A percentile compares a stretch with the other conserved stretches of the same genome.
phyloP scores from a whole-genome alignment of 2,329 filamentous ascomycete species.

The Ascochyta koolunga region DNA sequence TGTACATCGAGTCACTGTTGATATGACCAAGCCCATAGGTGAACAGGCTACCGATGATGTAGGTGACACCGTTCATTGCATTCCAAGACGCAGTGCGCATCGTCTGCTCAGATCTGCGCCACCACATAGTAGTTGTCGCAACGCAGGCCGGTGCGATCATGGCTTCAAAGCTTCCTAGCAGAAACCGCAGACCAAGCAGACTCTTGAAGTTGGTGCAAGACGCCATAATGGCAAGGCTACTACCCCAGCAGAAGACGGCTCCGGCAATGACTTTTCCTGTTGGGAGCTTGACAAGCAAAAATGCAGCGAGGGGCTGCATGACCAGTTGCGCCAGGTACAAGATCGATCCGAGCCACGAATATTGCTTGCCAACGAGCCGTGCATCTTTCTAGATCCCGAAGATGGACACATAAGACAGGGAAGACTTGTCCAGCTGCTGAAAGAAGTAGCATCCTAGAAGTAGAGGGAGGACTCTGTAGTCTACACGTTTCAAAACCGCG shows the following conservation, averaged over 20 bases:
- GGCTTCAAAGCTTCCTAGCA: slow-evolving; percentile 49
- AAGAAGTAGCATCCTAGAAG: slow-evolving; percentile 67
- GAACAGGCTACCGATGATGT: slow-evolving; percentile 62
- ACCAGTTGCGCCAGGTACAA: slow-evolving; percentile 64
- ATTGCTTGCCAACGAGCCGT: slow-evolving; percentile 54
- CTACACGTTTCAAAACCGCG: slow-evolving; percentile 57
- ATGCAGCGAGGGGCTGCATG: slow-evolving; percentile 58
- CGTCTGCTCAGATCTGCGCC: slow-evolving; percentile 63
- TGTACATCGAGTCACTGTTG: slow-evolving; percentile 49
- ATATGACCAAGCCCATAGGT: slow-evolving; percentile 65
- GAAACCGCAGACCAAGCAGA: slow-evolving; percentile 48
- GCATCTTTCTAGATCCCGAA: slow-evolving; percentile 58
- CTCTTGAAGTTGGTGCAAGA: slow-evolving; percentile 52
- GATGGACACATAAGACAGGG: slow-evolving; percentile 54
- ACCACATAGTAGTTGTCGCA: slow-evolving; percentile 67
- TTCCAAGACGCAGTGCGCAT: slow-evolving; percentile 63
- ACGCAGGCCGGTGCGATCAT: slow-evolving; percentile 58
- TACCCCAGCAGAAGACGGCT: slow-evolving; percentile 58
- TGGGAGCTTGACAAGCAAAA: slow-evolving; percentile 63
- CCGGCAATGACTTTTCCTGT: slow-evolving; percentile 63
- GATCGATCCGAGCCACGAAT: slow-evolving; percentile 67
- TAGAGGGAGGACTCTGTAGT: slow-evolving; percentile 57
- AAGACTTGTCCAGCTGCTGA: slow-evolving; percentile 60
- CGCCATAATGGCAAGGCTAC: slow-evolving; percentile 61
- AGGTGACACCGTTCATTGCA: slow-evolving; percentile 65